Evolutionary conservation across 352 stramenopile genomes (phyloP), one percentile per base, ranked within the genome.

Genomic region (Peronospora farinosa): DNA sequence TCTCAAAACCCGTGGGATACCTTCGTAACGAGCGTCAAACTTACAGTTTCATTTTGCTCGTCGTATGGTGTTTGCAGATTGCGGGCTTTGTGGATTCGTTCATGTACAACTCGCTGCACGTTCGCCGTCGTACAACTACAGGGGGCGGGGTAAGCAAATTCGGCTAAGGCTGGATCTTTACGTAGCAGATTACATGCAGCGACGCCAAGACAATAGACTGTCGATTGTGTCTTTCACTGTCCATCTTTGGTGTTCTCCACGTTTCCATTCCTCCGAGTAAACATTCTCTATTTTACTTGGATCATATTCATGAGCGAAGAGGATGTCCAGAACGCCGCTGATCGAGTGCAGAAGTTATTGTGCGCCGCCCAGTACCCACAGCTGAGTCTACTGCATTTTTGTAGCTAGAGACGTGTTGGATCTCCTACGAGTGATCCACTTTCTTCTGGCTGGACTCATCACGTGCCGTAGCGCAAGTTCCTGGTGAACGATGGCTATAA

Each of bases 51-150:
- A 16, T 32, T n/a, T 21, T 43, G 8, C 11, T 43, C 11, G 19
- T 16, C 11, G 38, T 31, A 12, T 43, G 30, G 23, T 7, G n/a
- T 45, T 2, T 49, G 21, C 40, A 92, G 81, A 92, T 92, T 49
- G 81, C 81, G n/a, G 77, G 81, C 30, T 92, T 92, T 48, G 72
- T 92, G 37, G 81, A 92, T 46, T 87, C 81, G 39, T 86, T 92
- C 67, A 86, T 86, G 70, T 89, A 91, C 67, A 86, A 88, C 56
- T 88, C 77, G 54, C 71, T 88, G 30, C 54, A 88, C 48, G 62
- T 79, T n/a, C 72, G 69, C 23, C 58, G 71, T 43, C 64, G 51
- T 19, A 42, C 61, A 38, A 67, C 54, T 19, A 50, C 38, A n/a
- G 40, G 52, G 49, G 53, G 46, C 30, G 45, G 50, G 13, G 28